Conservation (phyloP, 2,329 filamentous ascomycete species). For the Epichloe hybrida region DNA sequence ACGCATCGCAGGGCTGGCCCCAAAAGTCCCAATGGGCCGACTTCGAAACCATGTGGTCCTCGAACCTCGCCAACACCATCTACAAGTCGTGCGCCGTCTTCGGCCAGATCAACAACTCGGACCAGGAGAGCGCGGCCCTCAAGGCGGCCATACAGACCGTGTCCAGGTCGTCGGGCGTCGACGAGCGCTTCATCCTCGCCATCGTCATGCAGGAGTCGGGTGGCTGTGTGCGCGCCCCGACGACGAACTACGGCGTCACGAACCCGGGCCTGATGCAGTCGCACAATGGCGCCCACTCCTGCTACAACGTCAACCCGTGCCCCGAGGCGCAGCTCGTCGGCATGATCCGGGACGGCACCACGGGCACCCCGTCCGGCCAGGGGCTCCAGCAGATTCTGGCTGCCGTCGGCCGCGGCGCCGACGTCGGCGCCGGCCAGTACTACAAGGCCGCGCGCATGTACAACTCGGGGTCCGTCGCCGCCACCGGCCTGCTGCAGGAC, state of each 20-base stretch:
- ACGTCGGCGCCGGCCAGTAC: constrained; percentile 20
- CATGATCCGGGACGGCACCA: constrained; percentile 27
- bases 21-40: constrained; percentile 14
- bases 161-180: constrained; percentile 16
- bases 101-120: constrained; percentile 8
- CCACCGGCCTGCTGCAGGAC: constrained; percentile 23
- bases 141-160: constrained; percentile 20
- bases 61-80: constrained; percentile 8
- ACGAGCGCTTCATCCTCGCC: constrained; percentile 29
- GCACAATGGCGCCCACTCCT: constrained; percentile 22
- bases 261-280: constrained; percentile 30
- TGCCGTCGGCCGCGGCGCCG: constrained; percentile 12
- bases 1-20: constrained; percentile 16
- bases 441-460: constrained; percentile 35
- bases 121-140: constrained; percentile 9
- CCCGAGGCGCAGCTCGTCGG: constrained; percentile 12
- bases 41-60: constrained; percentile 14
- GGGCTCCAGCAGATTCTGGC: constrained; percentile 27
- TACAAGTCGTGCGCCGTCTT: constrained; percentile 6
- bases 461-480: constrained; percentile 31
- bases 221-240: constrained; percentile 28
- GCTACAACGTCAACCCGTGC: constrained; percentile 20
- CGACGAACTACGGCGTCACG: constrained; percentile 25
- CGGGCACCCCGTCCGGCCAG: constrained; percentile 26
- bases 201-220: constrained; percentile 30